phyloP scores from a whole-genome alignment of 768 basidiomycete genomes.

The Dacryopinax primogenitus region DNA sequence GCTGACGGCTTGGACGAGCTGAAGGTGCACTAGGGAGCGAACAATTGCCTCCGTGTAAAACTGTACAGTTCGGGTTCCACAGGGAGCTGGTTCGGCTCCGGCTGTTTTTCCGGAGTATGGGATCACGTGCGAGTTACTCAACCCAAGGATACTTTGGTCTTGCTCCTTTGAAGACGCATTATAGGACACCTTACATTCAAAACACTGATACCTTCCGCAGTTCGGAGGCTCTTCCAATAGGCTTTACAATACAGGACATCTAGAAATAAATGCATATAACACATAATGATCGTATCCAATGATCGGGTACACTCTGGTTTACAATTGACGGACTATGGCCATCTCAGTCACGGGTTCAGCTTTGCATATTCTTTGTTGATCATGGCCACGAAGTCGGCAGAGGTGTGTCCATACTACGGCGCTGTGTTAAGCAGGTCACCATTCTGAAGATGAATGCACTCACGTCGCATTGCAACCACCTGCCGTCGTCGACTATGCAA shows the following conservation, averaged over 20 bases:
- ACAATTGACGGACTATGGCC: too few relatives aligned
- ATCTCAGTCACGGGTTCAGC: conserved; percentile 34
- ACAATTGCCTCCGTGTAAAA: conserved; percentile 6
- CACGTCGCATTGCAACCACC: conserved; percentile 72
- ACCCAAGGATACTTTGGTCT: too few relatives aligned
- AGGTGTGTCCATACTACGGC: conserved; percentile 55
- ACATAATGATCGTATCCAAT: too few relatives aligned
- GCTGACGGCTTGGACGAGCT: not conserved
- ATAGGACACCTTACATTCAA: too few relatives aligned
- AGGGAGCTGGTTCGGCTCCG: not conserved
- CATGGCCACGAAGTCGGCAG: conserved; percentile 59
- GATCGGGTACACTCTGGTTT: too few relatives aligned
- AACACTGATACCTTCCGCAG: too few relatives aligned
- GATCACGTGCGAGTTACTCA: too few relatives aligned
- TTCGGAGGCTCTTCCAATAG: too few relatives aligned
- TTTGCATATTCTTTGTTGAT: conserved; percentile 61
- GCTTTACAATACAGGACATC: too few relatives aligned
- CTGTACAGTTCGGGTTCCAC: not conserved
- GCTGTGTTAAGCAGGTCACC: conserved; percentile 9
- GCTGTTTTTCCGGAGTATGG: too few relatives aligned
- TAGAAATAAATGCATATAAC: too few relatives aligned
- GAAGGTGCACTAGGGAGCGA: not conserved
- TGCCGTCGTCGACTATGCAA: conserved; percentile 57
- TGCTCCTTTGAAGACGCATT: too few relatives aligned
- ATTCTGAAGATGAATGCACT: conserved; percentile 20